These are phyloP conservation scores for Populus simonii DNA, from an alignment of 345 rosid genomes.

Conservation along the genomic window DNA sequence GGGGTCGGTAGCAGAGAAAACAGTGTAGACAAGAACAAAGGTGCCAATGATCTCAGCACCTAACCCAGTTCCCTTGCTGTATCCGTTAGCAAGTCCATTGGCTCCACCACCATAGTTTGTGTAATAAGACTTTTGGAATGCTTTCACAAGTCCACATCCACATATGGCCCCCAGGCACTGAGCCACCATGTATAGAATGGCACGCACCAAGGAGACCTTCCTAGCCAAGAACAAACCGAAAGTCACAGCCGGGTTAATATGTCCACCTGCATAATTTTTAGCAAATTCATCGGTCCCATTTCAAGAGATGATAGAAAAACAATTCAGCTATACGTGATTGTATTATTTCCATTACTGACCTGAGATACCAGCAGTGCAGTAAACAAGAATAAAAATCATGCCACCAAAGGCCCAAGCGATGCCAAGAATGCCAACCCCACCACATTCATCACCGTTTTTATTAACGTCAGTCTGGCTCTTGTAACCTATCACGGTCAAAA, in stretches of 20 bases:
- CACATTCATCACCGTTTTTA: slow-evolving; percentile 23
- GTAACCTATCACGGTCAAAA: slow-evolving; percentile 42
- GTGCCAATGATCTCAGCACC: slow-evolving; percentile 50
- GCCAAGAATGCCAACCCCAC: slow-evolving; percentile 71
- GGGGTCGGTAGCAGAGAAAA: slow-evolving; percentile 48
- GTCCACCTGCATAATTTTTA: slow-evolving; percentile 33
- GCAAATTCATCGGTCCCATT: neutral
- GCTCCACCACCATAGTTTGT: slow-evolving; percentile 41
- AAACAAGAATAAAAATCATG: slow-evolving; percentile 75
- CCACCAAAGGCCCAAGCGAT: slow-evolving; percentile 92
- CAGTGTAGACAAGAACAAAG: slow-evolving; percentile 49
- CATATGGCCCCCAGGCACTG: slow-evolving; percentile 51
- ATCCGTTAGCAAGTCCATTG: slow-evolving; percentile 26
- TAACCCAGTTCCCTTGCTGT: slow-evolving; percentile 43
- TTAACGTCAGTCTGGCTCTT: slow-evolving; percentile 29
- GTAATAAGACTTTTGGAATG: slow-evolving; percentile 40
- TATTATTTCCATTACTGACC: slow-evolving; percentile 26
- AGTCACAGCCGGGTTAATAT: slow-evolving; percentile 46
- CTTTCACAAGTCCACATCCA: slow-evolving; percentile 47
- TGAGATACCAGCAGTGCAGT: slow-evolving; percentile 88
- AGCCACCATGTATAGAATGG: slow-evolving; percentile 41
- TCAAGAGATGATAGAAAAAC: neutral
- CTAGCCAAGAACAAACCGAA: slow-evolving; percentile 44
- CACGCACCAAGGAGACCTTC: slow-evolving; percentile 44
- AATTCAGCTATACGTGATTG: too few species aligned